Evolutionary conservation across 176 grass and related monocot genomes (phyloP).

Genomic region (Metroxylon sagu): DNA sequence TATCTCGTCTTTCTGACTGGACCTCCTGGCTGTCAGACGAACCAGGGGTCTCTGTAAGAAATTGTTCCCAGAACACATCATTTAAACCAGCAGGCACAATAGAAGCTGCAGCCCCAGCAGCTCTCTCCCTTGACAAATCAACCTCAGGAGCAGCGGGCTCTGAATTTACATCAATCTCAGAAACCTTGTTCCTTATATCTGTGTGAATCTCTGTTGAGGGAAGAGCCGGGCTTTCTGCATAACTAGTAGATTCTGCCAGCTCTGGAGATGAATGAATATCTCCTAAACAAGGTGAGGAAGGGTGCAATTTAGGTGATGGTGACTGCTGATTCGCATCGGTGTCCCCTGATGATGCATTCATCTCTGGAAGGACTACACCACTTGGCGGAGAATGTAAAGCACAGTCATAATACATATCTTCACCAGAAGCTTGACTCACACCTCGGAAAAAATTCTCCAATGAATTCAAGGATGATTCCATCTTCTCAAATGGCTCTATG

Average conservation of each 20-base stretch:
- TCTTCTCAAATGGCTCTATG: slow-evolving; percentile 70
- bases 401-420: slow-evolving; percentile 57
- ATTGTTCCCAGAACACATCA: slow-evolving; percentile 90
- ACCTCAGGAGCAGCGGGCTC: slow-evolving; percentile 58
- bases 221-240: slow-evolving; percentile 42
- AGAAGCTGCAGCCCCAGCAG: slow-evolving; percentile 6
- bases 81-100: slow-evolving; percentile 43
- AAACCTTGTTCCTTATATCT: slow-evolving; percentile 40
- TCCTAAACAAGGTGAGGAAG: slow-evolving; percentile 39
- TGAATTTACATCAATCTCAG: slow-evolving; percentile 84
- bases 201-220: slow-evolving; percentile 24
- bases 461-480: slow-evolving; percentile 79
- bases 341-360: slow-evolving; percentile 54
- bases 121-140: slow-evolving; percentile 41
- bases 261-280: slow-evolving; percentile 42
- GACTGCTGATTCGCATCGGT: slow-evolving; percentile 35
- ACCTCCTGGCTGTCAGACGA: slow-evolving; percentile 41
- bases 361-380: slow-evolving; percentile 45
- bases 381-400: slow-evolving; percentile 33
- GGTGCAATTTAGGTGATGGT: slow-evolving; percentile 20
- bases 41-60: slow-evolving; percentile 77
- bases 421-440: slow-evolving; percentile 42
- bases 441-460: slow-evolving; percentile 75
- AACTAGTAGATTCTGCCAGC: slow-evolving; percentile 54
- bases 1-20: slow-evolving; percentile 57